A percentile compares a stretch with the other conserved stretches of the same genome.
phyloP scores from a whole-genome alignment of 768 basidiomycete species.

The Gautieria morchelliformis region DNA sequence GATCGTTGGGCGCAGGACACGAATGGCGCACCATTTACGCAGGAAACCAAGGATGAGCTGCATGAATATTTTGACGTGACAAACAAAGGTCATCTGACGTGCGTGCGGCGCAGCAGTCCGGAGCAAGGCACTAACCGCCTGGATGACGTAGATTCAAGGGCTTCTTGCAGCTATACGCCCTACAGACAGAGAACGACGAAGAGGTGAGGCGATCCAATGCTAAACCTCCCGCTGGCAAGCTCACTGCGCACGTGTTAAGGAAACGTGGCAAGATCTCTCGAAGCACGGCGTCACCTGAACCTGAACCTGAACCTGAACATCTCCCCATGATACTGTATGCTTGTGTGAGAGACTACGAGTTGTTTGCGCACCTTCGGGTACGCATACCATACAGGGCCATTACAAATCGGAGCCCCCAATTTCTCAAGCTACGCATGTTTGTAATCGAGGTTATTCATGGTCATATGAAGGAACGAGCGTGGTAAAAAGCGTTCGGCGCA shows the following conservation, averaged over 20 bases:
- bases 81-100: slow-evolving; percentile 67
- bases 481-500: too few relatives aligned
- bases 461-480: too few relatives aligned
- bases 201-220: slow-evolving; percentile 27
- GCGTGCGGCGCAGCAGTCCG: slow-evolving; percentile 10
- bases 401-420: too few relatives aligned
- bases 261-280: slow-evolving; percentile 75
- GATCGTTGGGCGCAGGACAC: slow-evolving; percentile 74
- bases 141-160: slow-evolving; percentile 51
- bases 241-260: slow-evolving; percentile 9
- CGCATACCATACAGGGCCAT: too few relatives aligned
- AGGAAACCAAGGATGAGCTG: slow-evolving; percentile 71
- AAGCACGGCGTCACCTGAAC: slow-evolving; percentile 59
- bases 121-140: background rate
- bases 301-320: slow-evolving; percentile 50
- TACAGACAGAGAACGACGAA: slow-evolving; percentile 80
- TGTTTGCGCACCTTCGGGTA: too few relatives aligned
- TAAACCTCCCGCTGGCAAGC: background rate
- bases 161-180: slow-evolving; percentile 72
- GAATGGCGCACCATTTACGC: slow-evolving; percentile 70
- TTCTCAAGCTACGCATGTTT: too few relatives aligned
- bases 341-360: too few relatives aligned
- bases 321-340: background rate
- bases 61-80: slow-evolving; percentile 67
- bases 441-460: too few relatives aligned